phyloP scores from a whole-genome alignment of 2,329 filamentous ascomycete genomes.

The Aspergillus persii region DNA sequence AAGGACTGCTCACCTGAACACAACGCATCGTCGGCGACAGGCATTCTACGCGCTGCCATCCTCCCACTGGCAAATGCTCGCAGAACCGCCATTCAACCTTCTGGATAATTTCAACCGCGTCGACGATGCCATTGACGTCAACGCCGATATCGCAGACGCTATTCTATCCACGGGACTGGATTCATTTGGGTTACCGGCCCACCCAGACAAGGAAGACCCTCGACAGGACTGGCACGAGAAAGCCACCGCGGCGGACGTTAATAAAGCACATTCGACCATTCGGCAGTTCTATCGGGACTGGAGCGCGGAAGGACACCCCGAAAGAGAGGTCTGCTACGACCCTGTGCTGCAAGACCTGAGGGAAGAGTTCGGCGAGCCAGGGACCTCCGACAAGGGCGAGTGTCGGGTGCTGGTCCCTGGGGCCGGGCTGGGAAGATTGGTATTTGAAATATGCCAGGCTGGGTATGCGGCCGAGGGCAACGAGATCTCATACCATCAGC shows the following conservation, averaged over 20 bases:
- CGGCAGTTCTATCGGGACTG: constrained; percentile 95
- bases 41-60: constrained; percentile 89
- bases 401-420: constrained; percentile 80
- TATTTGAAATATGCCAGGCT: constrained; percentile 75
- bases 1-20: constrained; percentile 80
- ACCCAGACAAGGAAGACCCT: constrained; percentile 38
- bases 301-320: constrained; percentile 71
- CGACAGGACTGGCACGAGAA: constrained; percentile 64
- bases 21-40: constrained; percentile 84
- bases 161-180: constrained; percentile 70
- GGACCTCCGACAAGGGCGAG: constrained; percentile 33
- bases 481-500: constrained; percentile 93
- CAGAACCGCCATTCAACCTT: constrained; percentile 76
- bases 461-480: constrained; percentile 84
- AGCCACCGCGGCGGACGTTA: constrained; percentile 72
- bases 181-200: constrained; percentile 59
- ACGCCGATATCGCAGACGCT: constrained; percentile 75
- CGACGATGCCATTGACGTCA: constrained; percentile 84
- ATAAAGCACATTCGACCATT: constrained; percentile 89
- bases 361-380: constrained; percentile 40
- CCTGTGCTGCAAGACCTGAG: constrained; percentile 68
- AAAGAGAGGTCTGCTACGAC: constrained; percentile 74
- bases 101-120: constrained; percentile 74
- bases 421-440: constrained; percentile 80
- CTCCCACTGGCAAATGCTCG: constrained; percentile 78